Evolutionary conservation across 2,329 filamentous ascomycete genomes (phyloP).

Genomic region (Sclerotiophoma versabilis): DNA sequence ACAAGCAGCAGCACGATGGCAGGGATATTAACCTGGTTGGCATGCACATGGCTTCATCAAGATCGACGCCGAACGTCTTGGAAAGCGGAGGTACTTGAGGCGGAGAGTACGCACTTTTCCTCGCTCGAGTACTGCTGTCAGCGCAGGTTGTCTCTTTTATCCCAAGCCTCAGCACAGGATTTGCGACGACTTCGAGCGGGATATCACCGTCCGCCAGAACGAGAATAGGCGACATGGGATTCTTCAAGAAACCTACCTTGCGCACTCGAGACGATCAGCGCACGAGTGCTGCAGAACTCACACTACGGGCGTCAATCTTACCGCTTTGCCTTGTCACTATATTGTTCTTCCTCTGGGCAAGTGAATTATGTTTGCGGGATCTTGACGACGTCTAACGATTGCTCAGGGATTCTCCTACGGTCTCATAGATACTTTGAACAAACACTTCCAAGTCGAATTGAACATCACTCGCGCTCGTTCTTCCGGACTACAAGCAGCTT

Average conservation of each 20-base stretch:
- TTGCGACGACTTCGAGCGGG: neutral
- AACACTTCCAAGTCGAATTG: conserved; percentile 56
- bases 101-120: neutral
- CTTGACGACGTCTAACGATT: neutral
- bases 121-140: neutral
- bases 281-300: conserved; percentile 67
- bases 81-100: conserved; percentile 22
- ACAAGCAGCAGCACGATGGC: conserved; percentile 1
- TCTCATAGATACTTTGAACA: conserved; percentile 62
- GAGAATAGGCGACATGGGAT: conserved; percentile 29
- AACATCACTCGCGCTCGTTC: conserved; percentile 54
- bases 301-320: conserved; percentile 69
- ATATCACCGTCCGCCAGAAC: neutral
- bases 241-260: conserved; percentile 41
- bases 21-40: conserved; percentile 13
- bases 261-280: conserved; percentile 51
- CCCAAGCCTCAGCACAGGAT: neutral
- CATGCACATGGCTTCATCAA: conserved; percentile 15
- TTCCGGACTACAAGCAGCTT: conserved; percentile 58
- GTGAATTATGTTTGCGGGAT: too few relatives aligned
- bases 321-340: conserved; percentile 71
- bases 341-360: conserved; percentile 69
- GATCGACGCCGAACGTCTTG: conserved; percentile 9
- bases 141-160: neutral
- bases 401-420: conserved; percentile 62